These are phyloP conservation scores for Fusarium miscanthi DNA, from an alignment of 2,329 filamentous ascomycete genomes.

Conservation along the genomic window DNA sequence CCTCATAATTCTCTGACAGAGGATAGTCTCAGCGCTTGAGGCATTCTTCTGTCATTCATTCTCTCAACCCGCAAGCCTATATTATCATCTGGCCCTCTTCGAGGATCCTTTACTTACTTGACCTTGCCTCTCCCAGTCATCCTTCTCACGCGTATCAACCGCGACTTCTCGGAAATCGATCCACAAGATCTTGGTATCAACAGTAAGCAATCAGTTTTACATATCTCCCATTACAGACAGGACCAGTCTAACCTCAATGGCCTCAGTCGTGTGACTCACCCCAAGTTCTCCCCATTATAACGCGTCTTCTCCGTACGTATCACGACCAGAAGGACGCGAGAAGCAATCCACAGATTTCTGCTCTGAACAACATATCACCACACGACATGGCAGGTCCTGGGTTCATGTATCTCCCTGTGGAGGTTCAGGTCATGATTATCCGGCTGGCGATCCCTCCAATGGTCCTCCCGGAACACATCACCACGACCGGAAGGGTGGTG, in stretches of 20 bases:
- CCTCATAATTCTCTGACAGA: fast-evolving
- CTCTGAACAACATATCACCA: neutral
- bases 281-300: fast-evolving
- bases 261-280: fast-evolving
- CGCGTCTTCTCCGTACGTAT: too few species aligned
- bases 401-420: neutral
- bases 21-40: fast-evolving
- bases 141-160: fast-evolving
- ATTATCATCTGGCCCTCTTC: fast-evolving
- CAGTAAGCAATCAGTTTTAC: neutral
- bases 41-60: fast-evolving
- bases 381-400: neutral
- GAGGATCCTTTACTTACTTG: neutral
- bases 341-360: fast-evolving
- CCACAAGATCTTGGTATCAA: neutral
- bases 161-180: fast-evolving
- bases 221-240: neutral
- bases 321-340: neutral
- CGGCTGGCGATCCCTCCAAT: neutral
- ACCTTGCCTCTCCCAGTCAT: too few species aligned
- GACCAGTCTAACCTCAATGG: too few species aligned
- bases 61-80: fast-evolving
- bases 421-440: neutral
- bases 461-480: neutral
- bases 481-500: neutral